Evolutionary conservation across 768 basidiomycete species (phyloP).

Genomic region (Mycena latifolia): DNA sequence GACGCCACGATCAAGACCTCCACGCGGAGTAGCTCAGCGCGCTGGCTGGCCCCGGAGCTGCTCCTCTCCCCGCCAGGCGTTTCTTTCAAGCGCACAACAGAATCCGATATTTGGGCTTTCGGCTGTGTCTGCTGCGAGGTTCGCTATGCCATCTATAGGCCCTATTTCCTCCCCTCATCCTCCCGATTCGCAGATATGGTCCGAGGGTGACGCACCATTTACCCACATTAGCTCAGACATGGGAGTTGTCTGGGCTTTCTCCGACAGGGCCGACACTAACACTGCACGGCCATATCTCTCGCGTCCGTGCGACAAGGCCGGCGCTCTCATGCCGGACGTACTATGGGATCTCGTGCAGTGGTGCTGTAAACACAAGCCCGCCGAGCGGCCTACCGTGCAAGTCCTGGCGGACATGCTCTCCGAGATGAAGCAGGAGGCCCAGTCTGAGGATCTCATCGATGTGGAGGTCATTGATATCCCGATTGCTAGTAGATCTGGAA

Average conservation of each 20-base stretch:
- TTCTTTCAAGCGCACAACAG: slow-evolving; percentile 1
- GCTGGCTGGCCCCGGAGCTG: slow-evolving; percentile 13
- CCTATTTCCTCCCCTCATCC: not conserved
- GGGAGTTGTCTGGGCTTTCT: not conserved
- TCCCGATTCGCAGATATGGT: slow-evolving; percentile 9
- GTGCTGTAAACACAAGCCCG: not conserved
- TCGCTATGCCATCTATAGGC: not conserved
- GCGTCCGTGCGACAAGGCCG: not conserved
- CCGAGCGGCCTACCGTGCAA: not conserved
- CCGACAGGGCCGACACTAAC: not conserved
- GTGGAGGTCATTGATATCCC: not conserved
- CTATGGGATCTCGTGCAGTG: slow-evolving; percentile 10
- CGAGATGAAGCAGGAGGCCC: not conserved
- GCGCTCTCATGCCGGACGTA: not conserved
- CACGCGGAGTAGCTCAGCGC: not conserved
- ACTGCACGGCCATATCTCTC: not conserved
- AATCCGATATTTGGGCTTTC: slow-evolving; percentile 17
- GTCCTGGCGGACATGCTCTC: slow-evolving; percentile 8
- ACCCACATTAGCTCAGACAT: not conserved
- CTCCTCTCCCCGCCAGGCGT: not conserved
- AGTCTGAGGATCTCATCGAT: too few relatives aligned
- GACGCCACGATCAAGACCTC: not conserved
- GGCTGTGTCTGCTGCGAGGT: slow-evolving; percentile 18
- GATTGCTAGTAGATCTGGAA: slow-evolving; percentile 2
- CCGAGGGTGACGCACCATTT: not conserved